A percentile compares a stretch with the other conserved stretches of the same genome.
These are phyloP conservation scores for Clathrospora elynae DNA, from an alignment of 2,329 filamentous ascomycete genomes.

Conservation along the genomic window DNA sequence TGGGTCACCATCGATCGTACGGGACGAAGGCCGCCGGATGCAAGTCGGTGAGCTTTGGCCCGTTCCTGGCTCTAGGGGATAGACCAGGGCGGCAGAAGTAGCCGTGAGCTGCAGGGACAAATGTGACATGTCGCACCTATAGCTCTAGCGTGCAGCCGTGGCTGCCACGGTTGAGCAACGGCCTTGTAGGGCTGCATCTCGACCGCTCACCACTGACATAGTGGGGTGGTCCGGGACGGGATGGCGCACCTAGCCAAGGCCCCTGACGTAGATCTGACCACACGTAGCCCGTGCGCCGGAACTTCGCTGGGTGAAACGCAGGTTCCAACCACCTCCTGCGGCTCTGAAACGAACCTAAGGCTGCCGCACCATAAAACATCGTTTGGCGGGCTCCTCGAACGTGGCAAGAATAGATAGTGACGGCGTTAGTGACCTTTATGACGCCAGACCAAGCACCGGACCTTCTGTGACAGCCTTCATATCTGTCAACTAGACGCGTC, in stretches of 20 bases:
- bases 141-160: conserved; percentile 17
- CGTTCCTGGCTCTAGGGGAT: conserved; percentile 13
- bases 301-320: conserved; percentile 8
- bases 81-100: conserved; percentile 13
- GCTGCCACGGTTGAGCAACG: conserved; percentile 8
- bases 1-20: conserved; percentile 26
- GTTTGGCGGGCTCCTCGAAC: no score
- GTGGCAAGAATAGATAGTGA: no score
- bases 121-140: conserved; percentile 28
- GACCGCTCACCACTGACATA: conserved; percentile 16
- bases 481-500: no score
- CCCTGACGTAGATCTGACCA: conserved; percentile 27
- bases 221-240: conserved; percentile 15
- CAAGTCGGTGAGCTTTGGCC: conserved; percentile 16
- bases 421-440: no score
- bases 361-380: conserved; percentile 6
- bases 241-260: conserved; percentile 15
- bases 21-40: conserved; percentile 31
- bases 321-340: conserved; percentile 22
- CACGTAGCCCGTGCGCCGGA: conserved; percentile 25
- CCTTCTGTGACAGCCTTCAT: no score
- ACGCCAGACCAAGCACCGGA: no score
- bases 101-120: conserved; percentile 13
- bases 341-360: conserved; percentile 27
- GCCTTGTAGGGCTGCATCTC: conserved; percentile 19